Conservation (phyloP, 1,284 basidiomycete genomes). For the Agroathelia rolfsii region DNA sequence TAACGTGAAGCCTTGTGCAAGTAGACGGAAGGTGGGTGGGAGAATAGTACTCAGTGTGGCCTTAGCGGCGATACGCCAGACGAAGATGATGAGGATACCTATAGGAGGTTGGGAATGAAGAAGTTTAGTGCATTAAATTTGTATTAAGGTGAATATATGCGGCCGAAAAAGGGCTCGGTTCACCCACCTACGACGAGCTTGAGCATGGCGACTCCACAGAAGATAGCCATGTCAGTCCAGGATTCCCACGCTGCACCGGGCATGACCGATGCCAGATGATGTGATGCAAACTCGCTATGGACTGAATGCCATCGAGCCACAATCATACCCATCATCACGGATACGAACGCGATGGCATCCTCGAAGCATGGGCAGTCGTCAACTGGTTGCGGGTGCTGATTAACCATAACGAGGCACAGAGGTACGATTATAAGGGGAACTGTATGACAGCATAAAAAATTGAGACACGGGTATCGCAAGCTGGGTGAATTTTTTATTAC, state of each 20-base stretch:
- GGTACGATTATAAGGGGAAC: conserved; percentile 66
- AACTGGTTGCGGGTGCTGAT: conserved; percentile 86
- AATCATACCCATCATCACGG: conserved; percentile 73
- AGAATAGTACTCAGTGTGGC: conserved; percentile 61
- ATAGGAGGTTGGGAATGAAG: conserved; percentile 2
- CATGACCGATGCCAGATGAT: conserved; percentile 34
- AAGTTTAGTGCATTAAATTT: too few relatives aligned
- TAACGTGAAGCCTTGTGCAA: conserved; percentile 52
- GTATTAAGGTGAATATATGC: too few relatives aligned
- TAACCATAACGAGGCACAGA: conserved; percentile 64
- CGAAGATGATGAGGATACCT: conserved; percentile 65
- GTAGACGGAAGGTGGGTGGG: conserved; percentile 72
- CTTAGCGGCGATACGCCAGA: conserved; percentile 82
- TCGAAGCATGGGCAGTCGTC: conserved; percentile 99
- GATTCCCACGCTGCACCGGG: conserved; percentile 44
- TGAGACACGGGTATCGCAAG: background rate
- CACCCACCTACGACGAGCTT: too few relatives aligned
- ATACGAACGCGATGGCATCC: conserved; percentile 89
- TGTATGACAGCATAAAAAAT: conserved; percentile 12
- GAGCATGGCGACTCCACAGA: too few relatives aligned
- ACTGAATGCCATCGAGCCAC: conserved; percentile 55
- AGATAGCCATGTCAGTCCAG: conserved; percentile 38
- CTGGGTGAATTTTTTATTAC: conserved; percentile 23
- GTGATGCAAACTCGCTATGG: conserved; percentile 28
- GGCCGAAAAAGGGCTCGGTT: too few relatives aligned